These are phyloP conservation scores for Blastocrithidia nonstop DNA, from an alignment of 208 protist genomes.

Conservation along the genomic window DNA sequence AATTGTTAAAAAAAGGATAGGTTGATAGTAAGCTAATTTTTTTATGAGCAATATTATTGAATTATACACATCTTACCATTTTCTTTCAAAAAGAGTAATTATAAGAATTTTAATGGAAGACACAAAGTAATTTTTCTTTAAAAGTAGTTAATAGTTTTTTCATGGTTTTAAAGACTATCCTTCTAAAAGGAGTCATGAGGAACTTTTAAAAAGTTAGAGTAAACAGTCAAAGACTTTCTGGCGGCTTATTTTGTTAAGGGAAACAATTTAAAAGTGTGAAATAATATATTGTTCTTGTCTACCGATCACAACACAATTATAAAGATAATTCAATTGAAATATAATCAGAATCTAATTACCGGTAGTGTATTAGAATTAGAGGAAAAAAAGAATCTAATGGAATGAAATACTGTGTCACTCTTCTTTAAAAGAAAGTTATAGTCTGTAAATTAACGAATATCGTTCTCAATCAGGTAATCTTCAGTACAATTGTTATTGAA, in stretches of 20 bases:
- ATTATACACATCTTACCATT: constrained; percentile 1
- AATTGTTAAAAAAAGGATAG: not conserved
- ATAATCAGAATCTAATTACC: not conserved
- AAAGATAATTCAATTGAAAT: too few species aligned
- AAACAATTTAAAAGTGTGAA: not conserved
- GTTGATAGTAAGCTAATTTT: not conserved
- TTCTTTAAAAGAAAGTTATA: not conserved
- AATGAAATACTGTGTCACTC: constrained; percentile 1
- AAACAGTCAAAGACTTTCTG: not conserved
- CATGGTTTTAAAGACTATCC: not conserved
- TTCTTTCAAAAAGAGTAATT: too few species aligned
- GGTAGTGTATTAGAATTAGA: not conserved
- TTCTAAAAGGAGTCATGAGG: not conserved
- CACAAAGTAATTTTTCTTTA: too few species aligned
- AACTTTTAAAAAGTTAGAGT: not conserved
- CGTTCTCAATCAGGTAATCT: not conserved
- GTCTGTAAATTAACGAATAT: not conserved
- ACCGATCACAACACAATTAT: too few species aligned
- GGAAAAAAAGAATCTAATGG: too few species aligned
- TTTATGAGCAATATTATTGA: too few species aligned
- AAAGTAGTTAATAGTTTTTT: too few species aligned
- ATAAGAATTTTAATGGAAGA: too few species aligned
- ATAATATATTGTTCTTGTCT: constrained; percentile 1
- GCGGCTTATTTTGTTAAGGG: not conserved
- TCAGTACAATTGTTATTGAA: not conserved